Base-by-base conservation (phyloP, 2,329 filamentous ascomycete species). In the Botrytis aclada region DNA sequence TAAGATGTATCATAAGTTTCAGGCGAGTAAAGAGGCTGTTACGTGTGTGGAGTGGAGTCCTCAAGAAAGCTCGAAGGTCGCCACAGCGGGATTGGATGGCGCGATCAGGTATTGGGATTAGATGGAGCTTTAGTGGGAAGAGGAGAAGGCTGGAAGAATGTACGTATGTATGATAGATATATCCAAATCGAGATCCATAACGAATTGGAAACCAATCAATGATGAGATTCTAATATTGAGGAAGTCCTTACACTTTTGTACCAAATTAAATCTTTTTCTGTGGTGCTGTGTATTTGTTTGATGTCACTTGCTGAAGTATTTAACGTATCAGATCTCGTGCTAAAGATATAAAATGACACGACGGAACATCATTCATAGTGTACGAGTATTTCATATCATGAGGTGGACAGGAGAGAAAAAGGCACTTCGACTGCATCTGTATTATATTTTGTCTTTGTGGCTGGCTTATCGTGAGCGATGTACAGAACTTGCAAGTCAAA, bases 1-100 rank as follows among this genome's bases (percentile, higher is more conserved):
- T 82, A 98, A 98, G 84, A 95, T 99, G 94, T 97, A 94, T 83
- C 94, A 97, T 84, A 98, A 98, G 87, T 89, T 99, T 76, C 89
- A 92, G 83, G 95, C 94, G 37, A 90, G 93, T 74, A 94, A 94
- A 71, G 89, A 92, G 70, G 90, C 95, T 8, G 87, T 98, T 71
- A 93, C 94, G n/a, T 93, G 92, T 77, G 89, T 96, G 73, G 92
- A 93, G 81, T 99, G 96, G 95, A 95, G 98, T 83, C 94, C 95
- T n/a, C 93, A 98, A 83, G 96, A 99, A 86, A 96, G 92, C 29
- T 96, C 92, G 81, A 98, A 98, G 86, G 90, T 98, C 51, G 93
- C 92, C 2, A 97, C 95, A 43, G 97, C 94, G 20, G 96, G 96
- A 32, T 83, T 97, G 83, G 94, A 97, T 79, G 95, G 96, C 8